Percentiles rank a stretch among this genome's conserved stretches.
These are phyloP conservation scores for Cryptosporidium tyzzeri DNA, from an alignment of 169 alveolate genomes.

Conservation along the genomic window DNA sequence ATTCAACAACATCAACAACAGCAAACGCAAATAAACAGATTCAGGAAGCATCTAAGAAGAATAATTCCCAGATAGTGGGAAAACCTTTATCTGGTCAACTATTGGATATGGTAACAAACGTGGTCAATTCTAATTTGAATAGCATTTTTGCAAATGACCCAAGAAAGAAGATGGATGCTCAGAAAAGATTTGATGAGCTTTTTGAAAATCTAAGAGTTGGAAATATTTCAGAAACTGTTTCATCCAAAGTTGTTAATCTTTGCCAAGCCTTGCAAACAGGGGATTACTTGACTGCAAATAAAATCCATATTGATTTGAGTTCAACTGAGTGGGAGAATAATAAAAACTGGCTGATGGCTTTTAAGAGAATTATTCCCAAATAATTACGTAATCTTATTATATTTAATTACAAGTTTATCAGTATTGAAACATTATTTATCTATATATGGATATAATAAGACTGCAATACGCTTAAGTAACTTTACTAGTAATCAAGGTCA, in stretches of 20 bases:
- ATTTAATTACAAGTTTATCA: background rate
- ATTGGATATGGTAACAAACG: constrained; percentile 40
- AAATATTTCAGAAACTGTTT: constrained; percentile 82
- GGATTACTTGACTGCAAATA: constrained; percentile 84
- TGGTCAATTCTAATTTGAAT: constrained; percentile 12
- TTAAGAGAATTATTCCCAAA: constrained; percentile 71
- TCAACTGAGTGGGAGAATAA: constrained; percentile 86
- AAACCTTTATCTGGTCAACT: constrained; percentile 48
- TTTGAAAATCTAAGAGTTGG: constrained; percentile 82
- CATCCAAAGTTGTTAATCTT: constrained; percentile 80
- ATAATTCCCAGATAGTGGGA: background rate
- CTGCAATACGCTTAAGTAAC: background rate
- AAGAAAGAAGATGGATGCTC: constrained; percentile 67
- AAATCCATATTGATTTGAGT: constrained; percentile 82
- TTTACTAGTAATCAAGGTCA: background rate
- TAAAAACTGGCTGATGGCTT: constrained; percentile 84
- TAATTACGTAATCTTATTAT: background rate
- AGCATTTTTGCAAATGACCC: constrained; percentile 60
- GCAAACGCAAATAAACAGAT: constrained; percentile 80
- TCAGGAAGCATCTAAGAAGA: constrained; percentile 73
- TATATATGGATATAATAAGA: background rate
- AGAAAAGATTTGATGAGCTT: constrained; percentile 81
- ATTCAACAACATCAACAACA: constrained; percentile 78
- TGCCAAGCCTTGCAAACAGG: constrained; percentile 83
- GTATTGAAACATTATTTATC: too few species aligned